Conservation (phyloP, 495 filamentous ascomycete species). For the Hypoxylon perforatum region DNA sequence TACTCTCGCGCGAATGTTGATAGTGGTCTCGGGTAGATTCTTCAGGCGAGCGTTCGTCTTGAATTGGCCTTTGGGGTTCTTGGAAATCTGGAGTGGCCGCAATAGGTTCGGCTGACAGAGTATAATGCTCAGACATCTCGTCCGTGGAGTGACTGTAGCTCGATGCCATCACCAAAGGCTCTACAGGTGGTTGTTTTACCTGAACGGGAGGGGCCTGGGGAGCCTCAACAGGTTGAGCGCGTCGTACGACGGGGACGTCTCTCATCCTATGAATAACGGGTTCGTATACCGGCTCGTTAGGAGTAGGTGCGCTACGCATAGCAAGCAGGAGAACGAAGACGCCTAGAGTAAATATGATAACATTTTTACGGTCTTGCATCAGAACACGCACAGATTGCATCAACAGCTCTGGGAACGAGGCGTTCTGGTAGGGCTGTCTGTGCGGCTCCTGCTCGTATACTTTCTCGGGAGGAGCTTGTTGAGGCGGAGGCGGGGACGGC, state of each 20-base stretch:
- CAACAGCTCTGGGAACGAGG: constrained; percentile 68
- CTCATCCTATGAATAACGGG: constrained; percentile 42
- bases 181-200: background rate
- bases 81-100: background rate
- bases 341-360: constrained; percentile 72
- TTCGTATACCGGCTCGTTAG: constrained; percentile 31
- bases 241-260: constrained; percentile 26
- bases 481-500: constrained; percentile 23
- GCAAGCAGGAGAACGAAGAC: constrained; percentile 68
- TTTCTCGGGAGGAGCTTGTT: constrained; percentile 25
- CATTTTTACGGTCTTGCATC: constrained; percentile 75
- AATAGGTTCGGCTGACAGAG: constrained; percentile 1
- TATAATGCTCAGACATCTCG: constrained; percentile 6
- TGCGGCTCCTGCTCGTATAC: constrained; percentile 28
- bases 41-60: background rate
- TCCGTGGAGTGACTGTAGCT: constrained; percentile 15
- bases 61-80: background rate
- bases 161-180: constrained; percentile 2
- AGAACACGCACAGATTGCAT: constrained; percentile 75
- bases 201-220: constrained; percentile 11
- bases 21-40: background rate
- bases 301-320: constrained; percentile 42
- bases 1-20: background rate
- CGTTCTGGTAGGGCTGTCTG: constrained; percentile 46
- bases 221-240: constrained; percentile 11